phyloP scores from a whole-genome alignment of 2,329 filamentous ascomycete species.

The Aspergillus sp. region DNA sequence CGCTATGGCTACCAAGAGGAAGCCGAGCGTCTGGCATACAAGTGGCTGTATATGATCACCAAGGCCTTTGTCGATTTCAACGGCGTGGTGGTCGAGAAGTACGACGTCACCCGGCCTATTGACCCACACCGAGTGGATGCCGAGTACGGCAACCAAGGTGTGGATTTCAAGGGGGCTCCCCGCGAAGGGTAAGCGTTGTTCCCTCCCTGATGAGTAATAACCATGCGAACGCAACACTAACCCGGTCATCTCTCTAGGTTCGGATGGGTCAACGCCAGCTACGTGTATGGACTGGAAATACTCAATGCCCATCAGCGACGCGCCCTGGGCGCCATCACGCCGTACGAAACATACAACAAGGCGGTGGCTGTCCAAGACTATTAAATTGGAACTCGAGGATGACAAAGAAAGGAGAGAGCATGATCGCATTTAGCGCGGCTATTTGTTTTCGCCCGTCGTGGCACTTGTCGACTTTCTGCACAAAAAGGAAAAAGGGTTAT shows the following conservation, averaged over 20 bases:
- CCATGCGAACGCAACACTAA: constrained; percentile 6
- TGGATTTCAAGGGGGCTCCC: constrained; percentile 92
- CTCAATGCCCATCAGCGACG: constrained; percentile 86
- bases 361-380: constrained; percentile 51
- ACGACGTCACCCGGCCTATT: constrained; percentile 86
- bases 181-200: constrained; percentile 78
- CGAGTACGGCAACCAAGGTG: constrained; percentile 95
- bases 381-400: background rate
- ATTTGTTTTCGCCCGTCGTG: background rate
- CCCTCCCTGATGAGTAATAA: background rate
- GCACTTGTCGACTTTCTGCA: background rate
- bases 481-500: background rate
- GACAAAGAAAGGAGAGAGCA: background rate
- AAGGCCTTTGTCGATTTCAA: constrained; percentile 99
- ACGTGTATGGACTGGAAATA: constrained; percentile 88
- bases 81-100: constrained; percentile 97
- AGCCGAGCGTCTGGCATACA: constrained; percentile 85
- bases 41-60: constrained; percentile 98
- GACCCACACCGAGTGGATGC: constrained; percentile 94
- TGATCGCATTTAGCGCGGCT: background rate
- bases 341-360: constrained; percentile 78
- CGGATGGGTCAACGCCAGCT: constrained; percentile 98
- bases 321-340: constrained; percentile 82
- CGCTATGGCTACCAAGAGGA: constrained; percentile 91
- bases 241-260: constrained; percentile 61